These are phyloP conservation scores for Picocystis sp. DNA, from an alignment of 163 green algal genomes.

Conservation along the genomic window DNA sequence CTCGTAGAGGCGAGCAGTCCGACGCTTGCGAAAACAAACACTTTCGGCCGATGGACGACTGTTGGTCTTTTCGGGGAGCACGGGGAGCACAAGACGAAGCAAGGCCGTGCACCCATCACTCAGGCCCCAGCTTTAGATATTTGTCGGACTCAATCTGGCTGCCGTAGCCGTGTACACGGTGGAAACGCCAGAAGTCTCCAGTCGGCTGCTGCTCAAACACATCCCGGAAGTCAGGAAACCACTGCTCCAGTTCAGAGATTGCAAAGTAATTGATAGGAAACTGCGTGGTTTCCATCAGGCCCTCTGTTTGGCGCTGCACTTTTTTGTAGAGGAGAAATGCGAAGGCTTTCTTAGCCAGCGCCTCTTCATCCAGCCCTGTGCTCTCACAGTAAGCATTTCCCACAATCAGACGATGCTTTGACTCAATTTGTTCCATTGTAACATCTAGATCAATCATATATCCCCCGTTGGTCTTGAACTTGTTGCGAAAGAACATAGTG, in stretches of 20 bases:
- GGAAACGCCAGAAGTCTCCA: conserved; percentile 34
- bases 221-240: conserved; percentile 33
- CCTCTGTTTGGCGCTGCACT: conserved; percentile 43
- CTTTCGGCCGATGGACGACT: no score
- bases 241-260: conserved; percentile 52
- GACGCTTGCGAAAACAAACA: no score
- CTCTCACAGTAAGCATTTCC: conserved; percentile 49
- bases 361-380: conserved; percentile 26
- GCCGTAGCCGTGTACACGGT: conserved; percentile 25
- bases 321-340: conserved; percentile 45
- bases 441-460: conserved; percentile 45
- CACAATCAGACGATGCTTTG: conserved; percentile 46
- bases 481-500: conserved; percentile 19
- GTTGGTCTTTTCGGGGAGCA: no score
- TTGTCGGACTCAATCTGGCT: no score
- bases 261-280: conserved; percentile 76
- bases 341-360: conserved; percentile 36
- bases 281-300: conserved; percentile 43
- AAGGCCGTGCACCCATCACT: no score
- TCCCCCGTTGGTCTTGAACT: conserved; percentile 41
- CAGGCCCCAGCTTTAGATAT: no score
- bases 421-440: conserved; percentile 41
- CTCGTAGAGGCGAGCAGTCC: no score
- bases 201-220: conserved; percentile 21
- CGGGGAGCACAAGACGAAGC: no score